These are phyloP conservation scores for Alliaria petiolata DNA, from an alignment of 345 rosid genomes.

Conservation along the genomic window DNA sequence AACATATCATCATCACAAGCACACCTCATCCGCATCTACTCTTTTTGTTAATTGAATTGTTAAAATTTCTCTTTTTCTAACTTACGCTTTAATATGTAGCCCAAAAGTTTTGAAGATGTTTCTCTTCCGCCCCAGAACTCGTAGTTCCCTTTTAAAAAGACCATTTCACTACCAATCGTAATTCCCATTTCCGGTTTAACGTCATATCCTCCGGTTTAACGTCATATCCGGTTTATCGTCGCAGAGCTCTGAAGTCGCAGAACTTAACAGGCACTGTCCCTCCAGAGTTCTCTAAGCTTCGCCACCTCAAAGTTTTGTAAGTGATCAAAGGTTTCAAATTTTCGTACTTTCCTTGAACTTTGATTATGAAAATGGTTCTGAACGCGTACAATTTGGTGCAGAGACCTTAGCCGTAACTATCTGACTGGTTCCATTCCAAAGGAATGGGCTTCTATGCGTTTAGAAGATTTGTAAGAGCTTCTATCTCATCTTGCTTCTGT, in stretches of 20 bases:
- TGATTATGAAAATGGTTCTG: neutral
- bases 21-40: no score
- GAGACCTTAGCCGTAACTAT: slow-evolving; percentile 80
- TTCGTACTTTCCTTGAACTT: neutral
- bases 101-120: neutral
- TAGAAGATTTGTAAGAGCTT: slow-evolving; percentile 53
- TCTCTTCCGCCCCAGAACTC: neutral
- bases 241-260: slow-evolving; percentile 55
- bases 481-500: neutral
- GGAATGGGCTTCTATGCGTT: slow-evolving; percentile 69
- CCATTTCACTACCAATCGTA: no score
- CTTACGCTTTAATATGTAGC: neutral
- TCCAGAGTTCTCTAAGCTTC: slow-evolving; percentile 69
- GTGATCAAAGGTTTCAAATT: slow-evolving; percentile 20
- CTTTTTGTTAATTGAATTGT: no score
- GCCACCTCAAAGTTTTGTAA: slow-evolving; percentile 62
- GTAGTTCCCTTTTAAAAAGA: neutral
- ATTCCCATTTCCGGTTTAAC: no score
- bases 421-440: slow-evolving; percentile 73
- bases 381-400: slow-evolving; percentile 22
- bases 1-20: no score
- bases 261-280: slow-evolving; percentile 68
- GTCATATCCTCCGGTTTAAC: no score
- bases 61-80: neutral
- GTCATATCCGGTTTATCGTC: neutral